Percentiles rank a stretch among this genome's conserved stretches.
These are phyloP conservation scores for Alternaria sp. DNA, from an alignment of 2,329 filamentous ascomycete genomes.

Conservation along the genomic window DNA sequence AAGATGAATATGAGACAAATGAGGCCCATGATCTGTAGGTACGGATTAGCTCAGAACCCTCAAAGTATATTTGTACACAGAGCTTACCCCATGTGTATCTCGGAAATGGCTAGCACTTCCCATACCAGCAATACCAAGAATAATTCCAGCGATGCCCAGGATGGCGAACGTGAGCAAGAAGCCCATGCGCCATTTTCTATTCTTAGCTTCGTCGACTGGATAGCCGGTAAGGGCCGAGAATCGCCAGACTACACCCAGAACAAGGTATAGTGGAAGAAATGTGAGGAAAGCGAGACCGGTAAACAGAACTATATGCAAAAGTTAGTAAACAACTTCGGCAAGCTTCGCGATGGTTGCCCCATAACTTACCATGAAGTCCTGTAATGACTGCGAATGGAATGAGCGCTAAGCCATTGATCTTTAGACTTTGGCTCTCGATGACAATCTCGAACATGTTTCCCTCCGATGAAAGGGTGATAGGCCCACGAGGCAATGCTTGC, in stretches of 20 bases:
- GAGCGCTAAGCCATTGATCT: slow-evolving; percentile 34
- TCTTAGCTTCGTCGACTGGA: slow-evolving; percentile 36
- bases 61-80: neutral
- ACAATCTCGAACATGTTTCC: slow-evolving; percentile 38
- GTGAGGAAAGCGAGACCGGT: slow-evolving; percentile 36
- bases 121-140: slow-evolving; percentile 39
- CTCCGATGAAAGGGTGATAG: slow-evolving; percentile 34
- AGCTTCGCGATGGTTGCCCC: neutral
- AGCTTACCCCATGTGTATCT: slow-evolving; percentile 35
- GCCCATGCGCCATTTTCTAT: slow-evolving; percentile 38
- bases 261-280: slow-evolving; percentile 40
- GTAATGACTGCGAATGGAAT: slow-evolving; percentile 33
- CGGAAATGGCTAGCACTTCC: slow-evolving; percentile 38
- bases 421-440: slow-evolving; percentile 27
- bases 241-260: slow-evolving; percentile 37
- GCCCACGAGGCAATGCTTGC: slow-evolving; percentile 33
- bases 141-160: slow-evolving; percentile 28
- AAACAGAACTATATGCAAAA: slow-evolving; percentile 27
- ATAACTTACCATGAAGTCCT: slow-evolving; percentile 33
- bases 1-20: slow-evolving; percentile 31
- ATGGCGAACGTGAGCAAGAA: slow-evolving; percentile 32
- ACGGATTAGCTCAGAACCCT: neutral
- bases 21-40: slow-evolving; percentile 36
- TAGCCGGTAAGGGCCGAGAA: slow-evolving; percentile 36
- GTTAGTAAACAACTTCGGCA: neutral